Base-by-base conservation (phyloP, 2,329 filamentous ascomycete genomes). In the Dryadomyces quercus-mongolicae region DNA sequence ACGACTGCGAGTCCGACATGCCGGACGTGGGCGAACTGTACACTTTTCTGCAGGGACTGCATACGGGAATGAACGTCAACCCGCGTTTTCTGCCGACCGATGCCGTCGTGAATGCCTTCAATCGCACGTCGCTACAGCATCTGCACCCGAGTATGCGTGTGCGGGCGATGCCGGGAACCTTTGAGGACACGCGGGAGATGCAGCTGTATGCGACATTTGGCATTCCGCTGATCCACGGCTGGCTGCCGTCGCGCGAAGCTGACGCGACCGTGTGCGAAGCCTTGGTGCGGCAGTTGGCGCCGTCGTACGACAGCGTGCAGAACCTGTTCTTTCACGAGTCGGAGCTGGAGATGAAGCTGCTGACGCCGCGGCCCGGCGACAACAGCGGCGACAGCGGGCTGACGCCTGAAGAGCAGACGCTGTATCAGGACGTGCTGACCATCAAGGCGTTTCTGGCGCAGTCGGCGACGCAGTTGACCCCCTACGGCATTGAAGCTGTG, bases 1-100 rank as follows among this genome's bases (percentile, higher is more conserved):
- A n/a, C 12, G 42, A 20, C 42, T 7, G 10, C 16, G 3, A 42
- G 38, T 42, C 12, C 5, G 38, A 42, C 5, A 70, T 97, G 22
- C 92, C 92, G 0, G 93, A 97, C 65, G 85, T 97, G 10, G 80
- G 84, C 40, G 91, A 95, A 56, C 74, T 98, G 1, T 95, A 95
- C 66, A 76, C 78, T 7, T 98, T 98, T 64, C 73, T 98, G 2
- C 81, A 93, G 55, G 87, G 88, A 47, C 72, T 98, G 2, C 89
- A 96, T 62, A 97, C 91, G 0, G 93, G 93, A 42, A 95, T 98
- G 88, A 98, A 97, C 63, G 92, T 97, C 55, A 98, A 98, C 60
- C 93, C 93, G 2, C 82, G 86, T 20, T 93, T 95, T 59, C 77
- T 94, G 8, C 77, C 88, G 2, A 76, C 73, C 0, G 65, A 70